Conservation (phyloP, 1,139 yeast species). For the Suhomyces coccinellae region DNA sequence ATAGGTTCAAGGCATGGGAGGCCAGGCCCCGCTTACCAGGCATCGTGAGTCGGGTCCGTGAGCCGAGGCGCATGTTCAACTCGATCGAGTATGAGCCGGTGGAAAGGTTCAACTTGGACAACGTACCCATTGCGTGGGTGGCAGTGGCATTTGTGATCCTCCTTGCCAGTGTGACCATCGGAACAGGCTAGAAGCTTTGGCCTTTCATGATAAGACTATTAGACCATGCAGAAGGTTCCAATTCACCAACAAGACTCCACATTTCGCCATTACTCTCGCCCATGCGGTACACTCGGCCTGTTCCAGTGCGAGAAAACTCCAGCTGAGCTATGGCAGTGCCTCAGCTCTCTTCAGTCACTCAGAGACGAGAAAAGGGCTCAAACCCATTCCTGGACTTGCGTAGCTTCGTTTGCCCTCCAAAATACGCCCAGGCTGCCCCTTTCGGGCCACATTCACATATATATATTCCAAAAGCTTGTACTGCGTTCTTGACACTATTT, state of each 20-base stretch:
- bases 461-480: too few relatives aligned
- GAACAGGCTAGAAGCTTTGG: conserved; percentile 1
- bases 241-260: too few relatives aligned
- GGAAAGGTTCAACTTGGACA: conserved; percentile 28
- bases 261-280: background rate
- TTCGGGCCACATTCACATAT: too few relatives aligned
- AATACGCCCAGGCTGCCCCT: too few relatives aligned
- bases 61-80: conserved; percentile 14
- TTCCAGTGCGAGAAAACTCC: background rate
- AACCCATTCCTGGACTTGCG: background rate
- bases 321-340: background rate
- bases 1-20: conserved; percentile 4
- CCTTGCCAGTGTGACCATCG: conserved; percentile 1
- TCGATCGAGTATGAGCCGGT: conserved; percentile 21
- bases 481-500: too few relatives aligned
- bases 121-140: conserved; percentile 23
- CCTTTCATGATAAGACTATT: too few relatives aligned
- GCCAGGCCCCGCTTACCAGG: background rate
- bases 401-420: too few relatives aligned
- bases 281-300: background rate
- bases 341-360: background rate
- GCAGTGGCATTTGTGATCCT: conserved; percentile 9
- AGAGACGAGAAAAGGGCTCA: background rate
- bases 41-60: background rate
- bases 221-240: background rate